These are phyloP conservation scores for Fusarium liriodendri DNA, from an alignment of 2,329 filamentous ascomycete species.

Conservation along the genomic window DNA sequence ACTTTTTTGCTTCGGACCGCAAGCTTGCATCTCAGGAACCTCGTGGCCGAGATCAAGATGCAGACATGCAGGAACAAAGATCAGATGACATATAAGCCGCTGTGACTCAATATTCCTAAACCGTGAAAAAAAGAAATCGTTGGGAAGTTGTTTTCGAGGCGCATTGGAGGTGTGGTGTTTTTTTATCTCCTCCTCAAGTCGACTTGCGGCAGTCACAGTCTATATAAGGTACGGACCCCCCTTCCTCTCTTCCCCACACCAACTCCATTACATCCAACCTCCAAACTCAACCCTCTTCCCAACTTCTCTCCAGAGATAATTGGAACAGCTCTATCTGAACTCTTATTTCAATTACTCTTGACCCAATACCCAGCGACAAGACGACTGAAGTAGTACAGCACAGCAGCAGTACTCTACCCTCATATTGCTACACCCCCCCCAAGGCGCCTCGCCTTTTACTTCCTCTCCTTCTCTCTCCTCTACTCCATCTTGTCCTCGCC, in stretches of 20 bases:
- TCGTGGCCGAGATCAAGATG: neutral
- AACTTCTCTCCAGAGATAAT: neutral
- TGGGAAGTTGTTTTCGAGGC: neutral
- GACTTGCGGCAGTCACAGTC: neutral
- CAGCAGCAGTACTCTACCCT: neutral
- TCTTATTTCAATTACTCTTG: neutral
- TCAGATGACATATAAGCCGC: neutral
- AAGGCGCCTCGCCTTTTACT: neutral
- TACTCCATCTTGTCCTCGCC: conserved; percentile 42
- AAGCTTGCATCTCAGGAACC: neutral
- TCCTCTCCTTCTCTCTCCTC: neutral
- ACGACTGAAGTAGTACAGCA: neutral
- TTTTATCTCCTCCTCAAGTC: neutral
- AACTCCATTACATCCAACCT: neutral
- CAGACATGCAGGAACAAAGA: neutral
- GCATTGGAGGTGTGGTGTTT: neutral
- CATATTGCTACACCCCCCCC: neutral
- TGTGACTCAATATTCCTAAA: neutral
- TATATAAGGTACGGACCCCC: neutral
- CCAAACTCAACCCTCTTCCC: neutral
- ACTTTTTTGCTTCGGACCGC: neutral
- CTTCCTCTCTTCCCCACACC: neutral
- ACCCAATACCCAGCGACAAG: neutral
- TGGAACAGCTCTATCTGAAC: neutral
- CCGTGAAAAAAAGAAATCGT: neutral